Evolutionary conservation across 805 yeast species (phyloP).

Genomic region (Wickerhamiella cacticola): DNA sequence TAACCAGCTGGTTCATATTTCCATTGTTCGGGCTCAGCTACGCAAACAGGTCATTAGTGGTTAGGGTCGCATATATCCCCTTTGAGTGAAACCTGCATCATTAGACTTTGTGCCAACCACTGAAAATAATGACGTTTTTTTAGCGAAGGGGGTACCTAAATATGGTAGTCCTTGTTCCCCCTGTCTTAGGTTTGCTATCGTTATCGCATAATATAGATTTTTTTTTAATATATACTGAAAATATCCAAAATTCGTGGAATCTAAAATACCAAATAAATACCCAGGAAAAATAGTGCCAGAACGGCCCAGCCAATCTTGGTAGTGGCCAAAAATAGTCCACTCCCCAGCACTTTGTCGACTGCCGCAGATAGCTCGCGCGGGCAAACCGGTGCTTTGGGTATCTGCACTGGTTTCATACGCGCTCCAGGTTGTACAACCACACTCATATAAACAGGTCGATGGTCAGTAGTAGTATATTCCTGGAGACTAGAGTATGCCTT

Average conservation of each 20-base stretch:
- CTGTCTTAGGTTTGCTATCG: too few relatives aligned
- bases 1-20: background rate
- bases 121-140: too few relatives aligned
- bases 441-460: slow-evolving; percentile 57
- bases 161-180: too few relatives aligned
- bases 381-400: background rate
- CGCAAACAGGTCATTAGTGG: slow-evolving; percentile 5
- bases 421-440: slow-evolving; percentile 34
- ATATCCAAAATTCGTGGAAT: too few relatives aligned
- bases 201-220: too few relatives aligned
- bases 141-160: too few relatives aligned
- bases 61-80: background rate
- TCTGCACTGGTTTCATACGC: background rate
- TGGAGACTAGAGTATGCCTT: slow-evolving; percentile 40
- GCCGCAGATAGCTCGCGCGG: background rate
- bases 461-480: slow-evolving; percentile 53
- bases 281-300: background rate
- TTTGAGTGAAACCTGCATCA: background rate
- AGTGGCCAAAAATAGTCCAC: slow-evolving; percentile 6
- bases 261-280: background rate
- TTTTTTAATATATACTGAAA: too few relatives aligned
- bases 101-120: background rate
- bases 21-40: background rate
- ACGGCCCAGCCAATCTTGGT: slow-evolving; percentile 10
- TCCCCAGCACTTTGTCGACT: background rate